Base-by-base conservation (phyloP, 139 green algal species). In the Tetratostichococcus sp. region DNA sequence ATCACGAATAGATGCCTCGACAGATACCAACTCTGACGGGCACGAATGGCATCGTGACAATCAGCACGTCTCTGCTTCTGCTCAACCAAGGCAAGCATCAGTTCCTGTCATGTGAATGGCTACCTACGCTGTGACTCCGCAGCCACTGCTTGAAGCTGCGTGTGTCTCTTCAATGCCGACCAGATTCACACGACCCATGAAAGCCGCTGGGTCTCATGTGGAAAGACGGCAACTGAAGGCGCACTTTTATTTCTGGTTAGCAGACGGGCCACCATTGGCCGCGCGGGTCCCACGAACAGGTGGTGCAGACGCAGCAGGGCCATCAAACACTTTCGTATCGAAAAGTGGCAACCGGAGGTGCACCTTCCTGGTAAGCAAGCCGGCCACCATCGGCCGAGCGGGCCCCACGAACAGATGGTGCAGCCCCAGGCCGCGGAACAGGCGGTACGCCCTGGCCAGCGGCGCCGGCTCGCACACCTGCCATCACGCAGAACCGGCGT, bases 201-300 rank as follows among this genome's bases (percentile, higher is more conserved):
- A n/a, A n/a, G n/a, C n/a, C n/a, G n/a, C n/a, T n/a, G n/a, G n/a
- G n/a, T n/a, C n/a, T n/a, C n/a, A n/a, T n/a, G n/a, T n/a, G n/a
- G n/a, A n/a, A n/a, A n/a, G n/a, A n/a, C n/a, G n/a, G n/a, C n/a
- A n/a, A n/a, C n/a, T n/a, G n/a, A n/a, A n/a, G n/a, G n/a, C n/a
- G n/a, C n/a, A n/a, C n/a, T n/a, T n/a, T n/a, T n/a, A n/a, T 94
- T 89, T 30, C 93, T 85, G 0, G 88, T 96, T 70, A 97, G 85
- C 35, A 97, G 75, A 30, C 93, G 92, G 30, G 90, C 82, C 42
- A 95, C 89, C 73, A 62, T 76, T 30, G 71, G 91, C 73, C 80
- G 83, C 73, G 78, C 26, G 4, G 75, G 71, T 8, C 77, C 79
- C 62, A 96, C 88, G 67, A 87, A 91, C 43, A 97, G 69, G 81